Conservation (phyloP, 257 asterid genomes). For the Solanum habrochaites region DNA sequence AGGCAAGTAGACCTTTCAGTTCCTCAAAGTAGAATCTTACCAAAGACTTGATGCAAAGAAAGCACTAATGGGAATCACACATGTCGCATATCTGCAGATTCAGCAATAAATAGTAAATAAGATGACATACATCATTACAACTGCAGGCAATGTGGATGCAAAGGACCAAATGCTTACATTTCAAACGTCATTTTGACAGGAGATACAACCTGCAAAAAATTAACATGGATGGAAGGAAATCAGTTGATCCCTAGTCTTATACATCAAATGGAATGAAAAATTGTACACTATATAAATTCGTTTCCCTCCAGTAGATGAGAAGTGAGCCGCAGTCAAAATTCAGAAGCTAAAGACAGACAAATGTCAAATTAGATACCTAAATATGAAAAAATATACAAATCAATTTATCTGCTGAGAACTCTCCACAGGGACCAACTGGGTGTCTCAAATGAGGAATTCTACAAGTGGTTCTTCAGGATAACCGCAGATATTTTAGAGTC, state of each 20-base stretch:
- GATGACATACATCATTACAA: neutral
- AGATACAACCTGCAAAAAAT: slow-evolving; percentile 61
- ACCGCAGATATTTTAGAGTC: neutral
- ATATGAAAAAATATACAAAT: neutral
- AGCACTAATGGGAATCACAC: slow-evolving; percentile 95
- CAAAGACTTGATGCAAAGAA: slow-evolving; percentile 89
- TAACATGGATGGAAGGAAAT: neutral
- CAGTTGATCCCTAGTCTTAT: neutral
- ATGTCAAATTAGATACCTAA: neutral
- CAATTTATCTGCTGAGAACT: neutral
- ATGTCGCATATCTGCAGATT: slow-evolving; percentile 78
- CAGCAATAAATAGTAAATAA: slow-evolving; percentile 9
- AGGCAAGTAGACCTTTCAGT: neutral
- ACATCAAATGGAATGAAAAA: neutral
- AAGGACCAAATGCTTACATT: slow-evolving; percentile 42
- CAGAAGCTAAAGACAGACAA: neutral
- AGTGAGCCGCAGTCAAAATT: neutral
- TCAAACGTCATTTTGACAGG: slow-evolving; percentile 95
- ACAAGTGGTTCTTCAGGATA: neutral
- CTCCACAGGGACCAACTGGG: neutral
- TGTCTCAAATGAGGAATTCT: neutral
- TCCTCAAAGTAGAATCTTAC: slow-evolving; percentile 28
- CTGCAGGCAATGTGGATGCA: slow-evolving; percentile 1
- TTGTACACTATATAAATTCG: neutral
- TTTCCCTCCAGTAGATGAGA: neutral